Evolutionary conservation across 257 asterid species (phyloP), one percentile per base, ranked within the genome.

Genomic region (Lycium barbarum): DNA sequence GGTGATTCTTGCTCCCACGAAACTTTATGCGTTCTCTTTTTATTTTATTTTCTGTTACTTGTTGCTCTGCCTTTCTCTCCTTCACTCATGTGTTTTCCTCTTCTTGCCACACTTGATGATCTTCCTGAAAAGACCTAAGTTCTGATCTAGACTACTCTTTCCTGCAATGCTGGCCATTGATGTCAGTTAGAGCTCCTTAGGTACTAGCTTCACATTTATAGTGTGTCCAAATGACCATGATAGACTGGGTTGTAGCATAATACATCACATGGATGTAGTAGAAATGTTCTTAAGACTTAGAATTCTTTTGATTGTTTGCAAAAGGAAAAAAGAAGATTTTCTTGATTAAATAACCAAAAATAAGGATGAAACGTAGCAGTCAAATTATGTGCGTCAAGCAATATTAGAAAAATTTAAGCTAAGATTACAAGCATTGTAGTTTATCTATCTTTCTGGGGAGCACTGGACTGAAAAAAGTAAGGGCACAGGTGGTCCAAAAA

Each of bases 1-100:
- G 97, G 99, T 96, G 83, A 33, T 59, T 22, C 47, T 78, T 82
- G 70, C 59, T 45, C 87, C 65, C 67, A 53, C 84, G 82, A 51
- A 78, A 14, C 49, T 51, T 78, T 78, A 62, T 33, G 51, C 2
- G 26, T 53, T 49, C 13, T 12, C 49, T 53, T 53, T 59, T 33
- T 13, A 22, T 76, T 53, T 33, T 53, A 78, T 53, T 79, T 83
- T 59, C 59, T 58, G 6, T 15, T 62, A 55, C 66, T 82, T 66
- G 71, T 9, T 72, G 54, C 18, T 55, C 78, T 26, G 57, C 47
- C 47, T 36, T 15, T 73, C 81, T 73, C 61, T 47, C 20, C 35
- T 73, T 20, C 9, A n/a, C 59, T 72, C 59, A 0, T 47, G 81
- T n/a, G 20, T 43, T 72, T 45, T 73, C 80, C 80, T 71, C 79